Evolutionary conservation across 495 filamentous ascomycete species (phyloP), one percentile per base, ranked within the genome.

Genomic region (Letharia columbiana): DNA sequence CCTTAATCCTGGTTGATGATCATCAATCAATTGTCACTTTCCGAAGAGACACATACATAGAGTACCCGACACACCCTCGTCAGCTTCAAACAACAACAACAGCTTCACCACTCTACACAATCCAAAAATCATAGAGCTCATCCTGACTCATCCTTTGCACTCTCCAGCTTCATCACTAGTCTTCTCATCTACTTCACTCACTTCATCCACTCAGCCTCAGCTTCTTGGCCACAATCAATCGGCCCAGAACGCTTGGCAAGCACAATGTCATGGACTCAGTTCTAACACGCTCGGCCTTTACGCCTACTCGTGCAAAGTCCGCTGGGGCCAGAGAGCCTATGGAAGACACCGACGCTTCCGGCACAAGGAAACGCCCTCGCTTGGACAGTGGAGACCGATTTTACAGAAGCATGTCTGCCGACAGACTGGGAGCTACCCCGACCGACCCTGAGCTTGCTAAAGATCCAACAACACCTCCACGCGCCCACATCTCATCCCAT

Each of bases 331-430:
- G 76, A 70, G 79, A 81, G 74, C 77, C 77, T 71, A 82, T 84
- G 79, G 84, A 86, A 76, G 82, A 85, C 72, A 72, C 74, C 58
- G 77, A 83, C 69, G 75, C 80, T 63, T 79, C 82, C 61, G 75
- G 76, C 61, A 83, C 80, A 67, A 80, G 84, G 71, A 87, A 87
- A 76, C 83, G 85, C 67, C 85, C 83, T 60, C 84, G 85, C 71
- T 80, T 87, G 63, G 84, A 87, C 73, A 83, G 78, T 73, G 82
- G 82, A 68, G 78, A 76, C 68, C 74, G 75, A 66, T 72, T 76
- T 49, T 75, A 75, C 62, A 67, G 76, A 78, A 74, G 73, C 74
- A 77, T 81, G 75, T 81, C 79, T 9, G 71, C 74, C 28, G 77
- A 81, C 60, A 64, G 61, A 23, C 44, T 69, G 33, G 37, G 45